Conservation (phyloP, 2,329 filamentous ascomycete species). For the Cercospora nicotianae region DNA sequence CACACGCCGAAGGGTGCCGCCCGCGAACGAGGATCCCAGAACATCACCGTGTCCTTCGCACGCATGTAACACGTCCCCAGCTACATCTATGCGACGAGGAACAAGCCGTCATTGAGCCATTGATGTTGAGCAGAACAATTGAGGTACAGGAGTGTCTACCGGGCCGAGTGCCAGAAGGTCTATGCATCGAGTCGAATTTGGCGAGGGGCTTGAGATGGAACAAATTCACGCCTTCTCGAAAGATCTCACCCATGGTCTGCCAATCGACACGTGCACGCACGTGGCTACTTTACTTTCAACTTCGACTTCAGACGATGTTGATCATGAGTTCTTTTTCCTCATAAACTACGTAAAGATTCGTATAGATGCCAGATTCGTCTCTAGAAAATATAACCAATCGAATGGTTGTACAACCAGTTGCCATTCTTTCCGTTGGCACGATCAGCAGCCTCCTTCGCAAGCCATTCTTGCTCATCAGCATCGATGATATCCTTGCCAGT, state of each 20-base stretch:
- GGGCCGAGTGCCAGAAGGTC: neutral
- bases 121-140: no score
- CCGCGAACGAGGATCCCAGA: neutral
- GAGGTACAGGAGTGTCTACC: no score
- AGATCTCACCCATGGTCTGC: neutral
- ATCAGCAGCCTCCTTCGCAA: slow-evolving; percentile 34
- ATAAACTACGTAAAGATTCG: neutral
- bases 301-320: neutral
- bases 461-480: slow-evolving; percentile 51
- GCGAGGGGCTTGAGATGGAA: no score
- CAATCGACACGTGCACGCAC: neutral
- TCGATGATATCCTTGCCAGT: slow-evolving; percentile 63
- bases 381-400: slow-evolving; percentile 35
- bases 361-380: neutral
- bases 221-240: neutral
- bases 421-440: slow-evolving; percentile 29
- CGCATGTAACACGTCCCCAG: no score
- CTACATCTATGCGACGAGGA: no score
- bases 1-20: neutral
- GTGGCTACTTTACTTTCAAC: neutral
- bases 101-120: no score
- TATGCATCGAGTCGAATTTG: neutral
- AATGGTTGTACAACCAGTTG: slow-evolving; percentile 31
- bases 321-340: neutral
- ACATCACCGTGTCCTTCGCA: neutral